Conservation (phyloP, 2,329 filamentous ascomycete genomes). For the Fusarium oxysporum region DNA sequence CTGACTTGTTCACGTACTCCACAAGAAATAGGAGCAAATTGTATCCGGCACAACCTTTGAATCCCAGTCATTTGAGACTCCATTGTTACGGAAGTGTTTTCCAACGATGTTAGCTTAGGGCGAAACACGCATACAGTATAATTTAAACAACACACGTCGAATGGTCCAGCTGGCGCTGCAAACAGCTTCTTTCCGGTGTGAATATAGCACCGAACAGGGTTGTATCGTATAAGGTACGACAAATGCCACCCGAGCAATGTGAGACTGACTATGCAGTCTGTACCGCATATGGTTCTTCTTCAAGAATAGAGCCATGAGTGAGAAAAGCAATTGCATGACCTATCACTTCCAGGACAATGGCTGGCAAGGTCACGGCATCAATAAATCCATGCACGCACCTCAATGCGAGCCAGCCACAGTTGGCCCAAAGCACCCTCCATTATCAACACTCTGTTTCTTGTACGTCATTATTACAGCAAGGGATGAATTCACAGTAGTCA, state of each 20-base stretch:
- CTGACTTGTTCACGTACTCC: background rate
- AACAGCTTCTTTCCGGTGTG: background rate
- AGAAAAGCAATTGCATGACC: background rate
- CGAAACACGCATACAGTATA: background rate
- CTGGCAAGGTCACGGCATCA: background rate
- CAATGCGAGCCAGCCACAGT: constrained; percentile 22
- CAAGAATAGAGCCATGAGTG: background rate
- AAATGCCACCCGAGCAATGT: background rate
- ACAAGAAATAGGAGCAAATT: background rate
- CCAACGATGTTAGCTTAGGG: background rate
- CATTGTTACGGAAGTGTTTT: background rate
- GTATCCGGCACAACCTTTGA: background rate
- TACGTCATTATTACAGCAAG: constrained; percentile 26
- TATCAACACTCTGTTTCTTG: background rate
- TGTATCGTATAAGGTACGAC: background rate
- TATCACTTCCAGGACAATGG: background rate
- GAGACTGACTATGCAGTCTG: background rate
- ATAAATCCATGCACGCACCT: background rate
- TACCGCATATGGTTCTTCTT: background rate
- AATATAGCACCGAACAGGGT: background rate
- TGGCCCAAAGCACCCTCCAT: background rate
- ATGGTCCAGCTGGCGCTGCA: background rate
- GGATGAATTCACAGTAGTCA: background rate
- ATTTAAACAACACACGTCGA: background rate
- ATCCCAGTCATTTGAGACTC: background rate